Conservation (phyloP, 2,329 filamentous ascomycete species). For the Fusarium begoniae region DNA sequence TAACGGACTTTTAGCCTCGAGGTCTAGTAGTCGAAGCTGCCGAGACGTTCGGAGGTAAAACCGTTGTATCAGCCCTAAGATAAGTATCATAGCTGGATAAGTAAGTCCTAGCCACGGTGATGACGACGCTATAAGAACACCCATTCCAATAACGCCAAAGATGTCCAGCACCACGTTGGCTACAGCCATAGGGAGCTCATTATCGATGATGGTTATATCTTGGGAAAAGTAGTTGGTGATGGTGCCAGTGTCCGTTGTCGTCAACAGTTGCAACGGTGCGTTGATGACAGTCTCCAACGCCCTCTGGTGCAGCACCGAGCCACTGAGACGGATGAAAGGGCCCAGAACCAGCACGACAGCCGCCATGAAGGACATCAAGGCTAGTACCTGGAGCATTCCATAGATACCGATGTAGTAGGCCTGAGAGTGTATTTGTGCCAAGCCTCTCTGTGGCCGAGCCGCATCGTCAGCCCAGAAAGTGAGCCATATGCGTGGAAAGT, state of each 20-base stretch:
- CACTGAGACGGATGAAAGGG: conserved; percentile 42
- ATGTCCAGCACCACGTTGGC: conserved; percentile 39
- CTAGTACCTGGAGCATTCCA: conserved; percentile 31
- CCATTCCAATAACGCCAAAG: conserved; percentile 51
- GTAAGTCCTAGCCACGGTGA: background rate
- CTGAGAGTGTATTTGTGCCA: background rate
- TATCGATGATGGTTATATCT: conserved; percentile 54
- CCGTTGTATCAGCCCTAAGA: background rate
- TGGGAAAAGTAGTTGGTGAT: conserved; percentile 57
- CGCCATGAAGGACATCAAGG: conserved; percentile 30
- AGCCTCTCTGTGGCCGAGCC: background rate
- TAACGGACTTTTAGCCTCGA: background rate
- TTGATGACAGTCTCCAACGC: conserved; percentile 46
- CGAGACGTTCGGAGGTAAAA: background rate
- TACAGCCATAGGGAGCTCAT: conserved; percentile 48
- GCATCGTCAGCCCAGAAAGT: conserved; percentile 51
- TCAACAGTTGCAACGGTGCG: conserved; percentile 54
- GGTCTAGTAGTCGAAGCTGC: background rate
- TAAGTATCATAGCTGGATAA: background rate
- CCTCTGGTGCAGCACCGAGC: conserved; percentile 44
- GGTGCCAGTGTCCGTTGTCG: conserved; percentile 51
- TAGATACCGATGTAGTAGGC: conserved; percentile 46
- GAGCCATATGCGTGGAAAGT: conserved; percentile 51
- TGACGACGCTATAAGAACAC: conserved; percentile 36
- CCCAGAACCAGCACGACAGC: conserved; percentile 23